Evolutionary conservation across 176 grass and related monocot genomes (phyloP).

Genomic region (Microstegium vimineum): DNA sequence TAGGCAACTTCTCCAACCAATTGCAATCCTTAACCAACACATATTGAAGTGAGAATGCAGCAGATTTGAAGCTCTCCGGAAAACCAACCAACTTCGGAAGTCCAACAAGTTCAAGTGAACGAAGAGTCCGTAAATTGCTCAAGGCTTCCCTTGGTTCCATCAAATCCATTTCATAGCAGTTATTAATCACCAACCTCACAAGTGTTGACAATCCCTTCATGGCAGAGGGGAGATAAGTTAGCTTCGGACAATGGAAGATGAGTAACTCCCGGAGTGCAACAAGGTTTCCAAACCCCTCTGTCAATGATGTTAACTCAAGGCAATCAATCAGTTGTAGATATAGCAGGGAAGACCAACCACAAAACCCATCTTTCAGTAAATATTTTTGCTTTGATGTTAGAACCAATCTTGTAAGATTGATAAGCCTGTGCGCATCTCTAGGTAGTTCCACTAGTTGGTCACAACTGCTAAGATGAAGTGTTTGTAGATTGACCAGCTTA

Average conservation of each 20-base stretch:
- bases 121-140: background rate
- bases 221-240: background rate
- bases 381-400: slow-evolving; percentile 15
- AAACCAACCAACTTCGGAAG: background rate
- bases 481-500: background rate
- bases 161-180: background rate
- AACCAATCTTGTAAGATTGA: background rate
- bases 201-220: background rate
- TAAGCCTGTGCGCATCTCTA: background rate
- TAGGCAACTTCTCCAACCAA: background rate
- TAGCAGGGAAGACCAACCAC: background rate
- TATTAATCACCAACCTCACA: background rate
- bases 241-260: background rate
- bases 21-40: background rate
- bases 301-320: background rate
- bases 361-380: background rate
- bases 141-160: background rate
- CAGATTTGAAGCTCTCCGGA: background rate
- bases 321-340: background rate
- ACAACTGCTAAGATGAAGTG: background rate
- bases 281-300: background rate
- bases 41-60: background rate
- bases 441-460: background rate
- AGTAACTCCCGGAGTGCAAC: background rate
- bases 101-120: background rate